A percentile compares a stretch with the other conserved stretches of the same genome.
These are phyloP conservation scores for Annulohypoxylon moriforme DNA, from an alignment of 495 filamentous ascomycete genomes.

Conservation along the genomic window DNA sequence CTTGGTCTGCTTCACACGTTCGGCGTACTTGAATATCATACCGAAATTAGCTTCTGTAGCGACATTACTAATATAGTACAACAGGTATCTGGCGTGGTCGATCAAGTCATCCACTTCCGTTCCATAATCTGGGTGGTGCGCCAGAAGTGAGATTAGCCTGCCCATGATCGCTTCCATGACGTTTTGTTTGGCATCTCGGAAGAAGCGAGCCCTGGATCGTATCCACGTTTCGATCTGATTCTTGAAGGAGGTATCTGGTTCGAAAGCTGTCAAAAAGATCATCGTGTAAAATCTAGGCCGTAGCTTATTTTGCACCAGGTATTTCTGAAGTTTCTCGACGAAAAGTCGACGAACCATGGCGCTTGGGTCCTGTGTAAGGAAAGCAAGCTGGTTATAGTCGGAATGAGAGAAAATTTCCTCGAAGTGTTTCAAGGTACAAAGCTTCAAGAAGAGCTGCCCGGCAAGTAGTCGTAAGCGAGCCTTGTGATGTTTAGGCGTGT, in stretches of 20 bases:
- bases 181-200: constrained; percentile 63
- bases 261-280: constrained; percentile 89
- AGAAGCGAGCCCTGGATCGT: constrained; percentile 74
- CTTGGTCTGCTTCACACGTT: constrained; percentile 89
- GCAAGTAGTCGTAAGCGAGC: constrained; percentile 83
- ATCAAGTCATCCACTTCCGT: constrained; percentile 73
- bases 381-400: constrained; percentile 83
- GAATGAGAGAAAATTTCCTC: constrained; percentile 77
- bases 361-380: constrained; percentile 81
- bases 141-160: constrained; percentile 85
- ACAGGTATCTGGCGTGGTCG: constrained; percentile 84
- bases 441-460: constrained; percentile 83
- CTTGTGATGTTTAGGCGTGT: constrained; percentile 79
- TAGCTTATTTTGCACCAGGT: constrained; percentile 75
- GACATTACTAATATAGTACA: constrained; percentile 87
- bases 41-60: constrained; percentile 88
- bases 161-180: constrained; percentile 87
- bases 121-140: constrained; percentile 94
- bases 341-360: constrained; percentile 80
- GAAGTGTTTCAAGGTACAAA: constrained; percentile 77
- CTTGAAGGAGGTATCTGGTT: constrained; percentile 76
- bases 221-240: constrained; percentile 87
- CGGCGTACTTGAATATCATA: constrained; percentile 89
- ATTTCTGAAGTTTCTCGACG: constrained; percentile 86
- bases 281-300: constrained; percentile 84